Percentiles rank a stretch among this genome's conserved stretches.
These are phyloP conservation scores for Camelina sativa DNA, from an alignment of 345 rosid genomes.

Conservation along the genomic window DNA sequence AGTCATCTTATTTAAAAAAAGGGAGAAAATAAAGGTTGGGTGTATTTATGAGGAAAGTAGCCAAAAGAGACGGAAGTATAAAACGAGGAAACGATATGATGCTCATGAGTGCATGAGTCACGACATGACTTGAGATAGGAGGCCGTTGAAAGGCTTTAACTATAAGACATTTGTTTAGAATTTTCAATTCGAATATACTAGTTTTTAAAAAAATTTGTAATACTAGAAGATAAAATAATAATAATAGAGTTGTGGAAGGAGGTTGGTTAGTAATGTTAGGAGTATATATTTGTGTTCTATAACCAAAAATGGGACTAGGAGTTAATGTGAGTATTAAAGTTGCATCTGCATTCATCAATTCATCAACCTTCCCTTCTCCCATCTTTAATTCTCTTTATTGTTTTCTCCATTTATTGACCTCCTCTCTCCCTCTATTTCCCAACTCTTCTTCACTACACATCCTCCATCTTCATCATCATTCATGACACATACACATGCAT, in stretches of 20 bases:
- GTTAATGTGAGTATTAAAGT: constrained; percentile 45
- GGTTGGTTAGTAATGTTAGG: constrained; percentile 37
- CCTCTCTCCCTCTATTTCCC: constrained; percentile 17
- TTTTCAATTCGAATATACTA: background rate
- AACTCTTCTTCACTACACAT: constrained; percentile 16
- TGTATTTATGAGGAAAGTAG: constrained; percentile 32
- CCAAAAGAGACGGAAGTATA: constrained; percentile 27
- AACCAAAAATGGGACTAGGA: constrained; percentile 45
- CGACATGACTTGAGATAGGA: constrained; percentile 28
- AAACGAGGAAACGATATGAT: constrained; percentile 25
- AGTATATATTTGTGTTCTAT: constrained; percentile 35
- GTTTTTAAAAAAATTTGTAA: background rate
- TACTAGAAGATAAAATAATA: background rate
- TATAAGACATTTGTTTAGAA: background rate
- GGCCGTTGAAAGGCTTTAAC: constrained; percentile 25
- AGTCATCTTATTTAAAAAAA: background rate
- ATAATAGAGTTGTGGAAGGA: constrained; percentile 29
- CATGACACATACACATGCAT: constrained; percentile 11
- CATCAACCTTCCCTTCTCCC: constrained; percentile 44
- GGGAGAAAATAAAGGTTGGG: constrained; percentile 11
- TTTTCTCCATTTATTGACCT: constrained; percentile 44
- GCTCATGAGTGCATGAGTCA: background rate
- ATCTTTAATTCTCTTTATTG: constrained; percentile 44
- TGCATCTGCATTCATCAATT: constrained; percentile 48
- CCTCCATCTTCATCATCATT: constrained; percentile 27